A percentile compares a stretch with the other conserved stretches of the same genome.
These are phyloP conservation scores for Phytophthora aleatoria DNA, from an alignment of 352 stramenopile species.

Conservation along the genomic window DNA sequence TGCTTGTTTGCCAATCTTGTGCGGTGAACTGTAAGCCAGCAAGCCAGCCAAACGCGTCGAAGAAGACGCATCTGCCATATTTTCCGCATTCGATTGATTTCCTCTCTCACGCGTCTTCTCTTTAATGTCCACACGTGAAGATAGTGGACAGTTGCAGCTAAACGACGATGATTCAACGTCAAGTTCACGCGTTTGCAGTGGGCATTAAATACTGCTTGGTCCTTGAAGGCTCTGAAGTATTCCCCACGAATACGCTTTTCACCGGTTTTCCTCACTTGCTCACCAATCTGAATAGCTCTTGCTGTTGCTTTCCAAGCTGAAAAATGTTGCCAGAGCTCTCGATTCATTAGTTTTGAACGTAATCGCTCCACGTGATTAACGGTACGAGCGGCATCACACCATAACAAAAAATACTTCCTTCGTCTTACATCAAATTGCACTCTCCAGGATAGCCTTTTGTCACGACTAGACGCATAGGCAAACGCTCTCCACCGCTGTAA, in stretches of 20 bases:
- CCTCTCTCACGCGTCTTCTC: slow-evolving; percentile 15
- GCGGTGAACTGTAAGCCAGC: slow-evolving; percentile 26
- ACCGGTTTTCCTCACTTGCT: slow-evolving; percentile 4
- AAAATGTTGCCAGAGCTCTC: slow-evolving; percentile 29
- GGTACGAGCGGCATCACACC: slow-evolving; percentile 30
- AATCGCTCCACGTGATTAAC: slow-evolving; percentile 13
- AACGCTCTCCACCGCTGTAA: slow-evolving; percentile 28
- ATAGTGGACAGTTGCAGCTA: slow-evolving; percentile 14
- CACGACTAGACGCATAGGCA: slow-evolving; percentile 8
- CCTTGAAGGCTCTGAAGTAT: slow-evolving; percentile 25
- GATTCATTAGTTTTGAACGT: slow-evolving; percentile 12
- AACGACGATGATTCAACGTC: slow-evolving; percentile 8
- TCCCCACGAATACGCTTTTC: slow-evolving; percentile 3
- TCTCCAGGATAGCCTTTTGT: slow-evolving; percentile 12
- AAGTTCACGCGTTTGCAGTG: slow-evolving; percentile 3
- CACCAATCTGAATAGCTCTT: slow-evolving; percentile 25
- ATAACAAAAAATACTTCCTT: slow-evolving; percentile 35
- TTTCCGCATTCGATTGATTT: slow-evolving; percentile 8
- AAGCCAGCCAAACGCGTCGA: slow-evolving; percentile 15
- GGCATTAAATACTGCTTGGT: slow-evolving; percentile 5
- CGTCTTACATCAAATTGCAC: slow-evolving; percentile 32
- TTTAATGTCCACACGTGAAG: slow-evolving; percentile 11
- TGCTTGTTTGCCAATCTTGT: slow-evolving; percentile 13
- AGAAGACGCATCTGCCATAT: slow-evolving; percentile 22
- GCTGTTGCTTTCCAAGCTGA: slow-evolving; percentile 22